Percentiles rank a stretch among this genome's conserved stretches.
phyloP scores from a whole-genome alignment of 179 eudicot genomes.

The Beta lomatogona region DNA sequence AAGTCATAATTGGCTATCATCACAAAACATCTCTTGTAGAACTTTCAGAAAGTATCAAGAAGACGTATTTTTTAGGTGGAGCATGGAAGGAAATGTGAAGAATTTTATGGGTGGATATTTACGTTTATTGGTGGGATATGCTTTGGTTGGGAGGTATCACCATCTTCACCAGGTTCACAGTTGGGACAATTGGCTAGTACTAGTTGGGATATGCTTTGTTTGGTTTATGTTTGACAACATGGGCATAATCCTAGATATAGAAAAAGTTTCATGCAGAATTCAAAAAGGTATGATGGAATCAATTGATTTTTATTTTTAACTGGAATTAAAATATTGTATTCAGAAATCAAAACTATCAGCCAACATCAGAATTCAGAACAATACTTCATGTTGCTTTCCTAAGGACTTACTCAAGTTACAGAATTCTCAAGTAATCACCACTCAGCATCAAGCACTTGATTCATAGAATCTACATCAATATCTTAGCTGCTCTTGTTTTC shows the following conservation, averaged over 20 bases:
- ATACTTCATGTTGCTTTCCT: background rate
- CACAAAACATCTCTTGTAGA: background rate
- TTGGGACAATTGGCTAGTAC: background rate
- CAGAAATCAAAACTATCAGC: background rate
- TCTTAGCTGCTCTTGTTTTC: background rate
- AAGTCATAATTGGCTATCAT: background rate
- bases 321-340: background rate
- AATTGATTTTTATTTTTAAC: background rate
- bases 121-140: background rate
- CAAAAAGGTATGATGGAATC: background rate
- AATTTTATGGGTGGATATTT: background rate
- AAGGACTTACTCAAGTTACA: background rate
- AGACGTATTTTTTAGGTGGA: background rate
- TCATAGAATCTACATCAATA: background rate
- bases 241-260: too few species aligned
- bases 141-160: background rate
- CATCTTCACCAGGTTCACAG: background rate
- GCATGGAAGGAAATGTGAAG: background rate
- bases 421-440: background rate
- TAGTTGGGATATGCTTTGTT: background rate
- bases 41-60: background rate
- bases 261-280: background rate
- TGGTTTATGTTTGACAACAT: background rate
- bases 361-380: background rate
- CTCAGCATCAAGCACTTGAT: background rate